Evolutionary conservation across 345 rosid genomes (phyloP).

Genomic region (Eucalyptus regnans): DNA sequence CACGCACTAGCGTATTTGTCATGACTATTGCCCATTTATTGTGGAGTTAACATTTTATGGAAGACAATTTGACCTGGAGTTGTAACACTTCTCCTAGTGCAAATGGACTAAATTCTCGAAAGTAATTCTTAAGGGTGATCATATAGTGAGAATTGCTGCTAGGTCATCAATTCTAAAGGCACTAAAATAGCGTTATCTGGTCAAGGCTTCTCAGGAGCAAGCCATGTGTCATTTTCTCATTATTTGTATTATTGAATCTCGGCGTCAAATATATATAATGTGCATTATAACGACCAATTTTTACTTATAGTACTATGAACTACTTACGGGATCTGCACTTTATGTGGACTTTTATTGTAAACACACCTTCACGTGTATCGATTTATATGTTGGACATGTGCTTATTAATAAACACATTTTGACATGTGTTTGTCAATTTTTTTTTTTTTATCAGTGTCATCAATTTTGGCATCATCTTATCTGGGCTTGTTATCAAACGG

Average conservation of each 20-base stretch:
- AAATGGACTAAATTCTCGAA: too few relatives aligned
- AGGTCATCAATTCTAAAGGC: too few relatives aligned
- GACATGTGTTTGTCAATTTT: too few relatives aligned
- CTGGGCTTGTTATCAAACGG: not conserved
- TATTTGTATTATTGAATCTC: not conserved
- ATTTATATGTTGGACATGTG: not conserved
- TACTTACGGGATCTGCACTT: not conserved
- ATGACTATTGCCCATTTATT: too few relatives aligned
- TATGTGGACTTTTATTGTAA: not conserved
- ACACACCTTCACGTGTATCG: not conserved
- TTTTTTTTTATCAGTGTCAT: not conserved
- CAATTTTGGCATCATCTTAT: not conserved
- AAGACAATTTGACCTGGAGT: too few relatives aligned
- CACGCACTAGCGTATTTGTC: too few relatives aligned
- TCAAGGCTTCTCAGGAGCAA: not conserved
- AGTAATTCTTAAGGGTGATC: too few relatives aligned
- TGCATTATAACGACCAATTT: not conserved
- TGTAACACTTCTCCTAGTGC: too few relatives aligned
- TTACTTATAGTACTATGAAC: not conserved
- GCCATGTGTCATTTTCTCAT: not conserved
- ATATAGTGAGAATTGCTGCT: too few relatives aligned
- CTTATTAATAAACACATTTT: not conserved
- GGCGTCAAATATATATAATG: not conserved
- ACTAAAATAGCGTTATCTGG: not conserved
- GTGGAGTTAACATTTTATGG: fast-evolving